Base-by-base conservation (phyloP, 352 stramenopile species). In the Thalassiosira mediterranea region DNA sequence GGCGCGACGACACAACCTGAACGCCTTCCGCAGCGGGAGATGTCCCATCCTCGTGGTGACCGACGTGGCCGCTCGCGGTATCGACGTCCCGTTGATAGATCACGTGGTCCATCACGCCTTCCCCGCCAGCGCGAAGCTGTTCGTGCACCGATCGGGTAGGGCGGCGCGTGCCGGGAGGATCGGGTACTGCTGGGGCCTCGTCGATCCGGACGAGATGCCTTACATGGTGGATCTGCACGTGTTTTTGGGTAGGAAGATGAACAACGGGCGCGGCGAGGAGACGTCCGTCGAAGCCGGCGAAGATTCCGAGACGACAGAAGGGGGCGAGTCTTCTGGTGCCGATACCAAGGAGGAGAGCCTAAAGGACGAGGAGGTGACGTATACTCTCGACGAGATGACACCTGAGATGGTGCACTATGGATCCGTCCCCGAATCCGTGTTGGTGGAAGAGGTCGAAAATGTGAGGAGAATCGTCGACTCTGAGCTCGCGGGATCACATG, bases 181-280 rank as follows among this genome's bases (percentile, higher is more conserved):
- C 64, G 96, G 96, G 73, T 96, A 94, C 44, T 97, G 96, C 28
- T 98, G 97, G 81, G 97, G 88, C 79, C 93, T 99, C 72, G 95
- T 98, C 11, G 97, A 99, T 69, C 96, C 96, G 17, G 96, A 98
- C 65, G 97, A 99, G 79, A 84, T 98, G 51, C 95, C 97, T 10
- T 99, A 98, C 86, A 98, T 99, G 95, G 93, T 99, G 21, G 97
- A 99, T 80, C 70, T 99, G 32, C 94, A 98, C 78, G 65, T 98
- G 42, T 99, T 98, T 84, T 92, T 99, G 34, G 96, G 95, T 40
- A 73, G 87, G 46, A 87, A 72, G 56, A 64, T 90, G 37, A 86
- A 57, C 25, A 85, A 68, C 42, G 85, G 79, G 46, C 59, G 67
- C 11, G 60, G 42, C 31, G 31, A 72, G 11, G 60, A 64, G 17